Percentiles rank a stretch among this genome's conserved stretches.
Conservation (phyloP, 2,329 filamentous ascomycete species). For the Orbilia brochopaga region DNA sequence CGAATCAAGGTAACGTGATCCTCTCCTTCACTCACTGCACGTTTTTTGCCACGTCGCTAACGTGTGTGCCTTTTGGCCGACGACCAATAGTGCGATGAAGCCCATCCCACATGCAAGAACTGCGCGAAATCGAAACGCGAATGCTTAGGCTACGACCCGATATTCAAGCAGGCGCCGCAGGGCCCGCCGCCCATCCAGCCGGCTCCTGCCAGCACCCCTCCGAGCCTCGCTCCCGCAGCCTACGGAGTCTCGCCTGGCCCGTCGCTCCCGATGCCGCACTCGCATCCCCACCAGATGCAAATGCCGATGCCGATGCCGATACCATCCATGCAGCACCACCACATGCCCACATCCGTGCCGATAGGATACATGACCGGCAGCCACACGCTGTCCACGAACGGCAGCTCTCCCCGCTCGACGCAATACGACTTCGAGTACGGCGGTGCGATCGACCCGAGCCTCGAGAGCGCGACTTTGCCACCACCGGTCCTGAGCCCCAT, state of each 20-base stretch:
- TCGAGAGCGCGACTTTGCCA: constrained; percentile 62
- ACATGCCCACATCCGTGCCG: constrained; percentile 42
- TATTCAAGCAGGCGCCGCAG: constrained; percentile 76
- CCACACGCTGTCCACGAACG: constrained; percentile 56
- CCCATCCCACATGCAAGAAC: constrained; percentile 87
- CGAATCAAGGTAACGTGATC: constrained; percentile 71
- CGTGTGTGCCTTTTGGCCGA: constrained; percentile 53
- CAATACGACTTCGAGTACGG: constrained; percentile 65
- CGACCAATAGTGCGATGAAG: constrained; percentile 83
- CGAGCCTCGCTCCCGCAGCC: constrained; percentile 56
- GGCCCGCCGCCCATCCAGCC: constrained; percentile 76
- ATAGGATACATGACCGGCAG: constrained; percentile 46
- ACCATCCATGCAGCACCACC: constrained; percentile 56
- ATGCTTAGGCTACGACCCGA: constrained; percentile 83
- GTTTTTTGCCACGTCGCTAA: constrained; percentile 36
- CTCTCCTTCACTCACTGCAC: background rate
- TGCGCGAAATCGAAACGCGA: constrained; percentile 88
- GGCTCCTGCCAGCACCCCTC: constrained; percentile 63
- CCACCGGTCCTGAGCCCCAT: constrained; percentile 56
- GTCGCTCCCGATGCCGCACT: constrained; percentile 32
- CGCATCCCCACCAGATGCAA: constrained; percentile 57
- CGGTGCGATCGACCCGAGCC: constrained; percentile 70
- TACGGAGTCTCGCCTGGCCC: constrained; percentile 57
- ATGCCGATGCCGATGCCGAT: constrained; percentile 55
- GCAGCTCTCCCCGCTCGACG: constrained; percentile 61